phyloP scores from a whole-genome alignment of 768 basidiomycete species.

The Mycena vulgaris region DNA sequence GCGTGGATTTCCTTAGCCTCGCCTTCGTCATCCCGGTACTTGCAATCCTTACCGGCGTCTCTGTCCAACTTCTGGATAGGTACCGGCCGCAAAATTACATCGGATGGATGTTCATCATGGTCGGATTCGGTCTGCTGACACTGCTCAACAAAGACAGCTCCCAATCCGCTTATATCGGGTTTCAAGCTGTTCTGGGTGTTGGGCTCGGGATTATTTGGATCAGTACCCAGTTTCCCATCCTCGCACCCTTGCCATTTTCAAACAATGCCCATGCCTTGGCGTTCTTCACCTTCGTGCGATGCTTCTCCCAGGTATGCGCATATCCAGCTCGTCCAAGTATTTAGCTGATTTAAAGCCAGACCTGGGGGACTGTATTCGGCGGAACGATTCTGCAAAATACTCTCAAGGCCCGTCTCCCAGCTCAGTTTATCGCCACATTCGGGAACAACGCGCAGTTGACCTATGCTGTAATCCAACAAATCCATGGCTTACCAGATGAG shows the following conservation, averaged over 20 bases:
- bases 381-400: not conserved
- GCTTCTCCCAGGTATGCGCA: not conserved
- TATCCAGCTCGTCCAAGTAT: no score
- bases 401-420: not conserved
- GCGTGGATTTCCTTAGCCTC: not conserved
- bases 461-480: no score
- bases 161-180: not conserved
- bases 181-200: not conserved
- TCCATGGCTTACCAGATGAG: no score
- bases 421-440: not conserved
- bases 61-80: not conserved
- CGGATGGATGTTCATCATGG: not conserved
- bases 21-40: not conserved
- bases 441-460: not conserved
- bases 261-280: conserved; percentile 3
- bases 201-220: not conserved
- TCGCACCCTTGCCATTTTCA: not conserved
- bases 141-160: no score
- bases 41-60: not conserved
- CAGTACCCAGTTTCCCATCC: not conserved
- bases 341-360: not conserved
- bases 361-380: not conserved
- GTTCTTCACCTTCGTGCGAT: not conserved
- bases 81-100: conserved; percentile 1
- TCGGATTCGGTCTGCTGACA: not conserved